These are phyloP conservation scores for Nemania sp. DNA, from an alignment of 2,329 filamentous ascomycete species.

Conservation along the genomic window DNA sequence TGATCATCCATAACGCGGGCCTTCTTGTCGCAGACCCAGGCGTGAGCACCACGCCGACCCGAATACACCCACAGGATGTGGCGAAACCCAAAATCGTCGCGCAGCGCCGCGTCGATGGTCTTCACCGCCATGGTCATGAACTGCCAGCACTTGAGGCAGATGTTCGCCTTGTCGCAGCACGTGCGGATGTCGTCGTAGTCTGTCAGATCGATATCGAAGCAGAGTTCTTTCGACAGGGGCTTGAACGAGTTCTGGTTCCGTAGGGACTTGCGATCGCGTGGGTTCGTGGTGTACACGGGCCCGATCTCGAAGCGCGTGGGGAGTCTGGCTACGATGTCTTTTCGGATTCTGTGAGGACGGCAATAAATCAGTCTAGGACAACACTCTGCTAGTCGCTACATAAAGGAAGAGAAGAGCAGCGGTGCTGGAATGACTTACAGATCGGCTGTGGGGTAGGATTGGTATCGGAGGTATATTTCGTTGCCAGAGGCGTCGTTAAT, in stretches of 20 bases:
- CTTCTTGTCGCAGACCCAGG: constrained; percentile 93
- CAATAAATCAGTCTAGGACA: constrained; percentile 14
- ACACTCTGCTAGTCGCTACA: too few relatives aligned
- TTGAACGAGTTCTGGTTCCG: constrained; percentile 77
- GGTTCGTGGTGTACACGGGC: constrained; percentile 93
- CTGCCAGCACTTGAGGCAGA: constrained; percentile 92
- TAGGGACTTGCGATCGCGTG: constrained; percentile 86
- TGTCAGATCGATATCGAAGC: constrained; percentile 99
- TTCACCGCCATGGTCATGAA: constrained; percentile 99
- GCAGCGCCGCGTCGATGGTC: constrained; percentile 81
- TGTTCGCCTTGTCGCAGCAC: constrained; percentile 90
- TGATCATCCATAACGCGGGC: constrained; percentile 84
- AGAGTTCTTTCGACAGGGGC: constrained; percentile 88
- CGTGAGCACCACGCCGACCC: constrained; percentile 92
- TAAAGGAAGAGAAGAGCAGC: background rate
- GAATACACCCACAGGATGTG: constrained; percentile 99
- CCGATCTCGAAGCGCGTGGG: constrained; percentile 97
- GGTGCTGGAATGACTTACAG: constrained; percentile 43
- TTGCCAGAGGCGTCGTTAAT: constrained; percentile 63
- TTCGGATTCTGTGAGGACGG: constrained; percentile 68
- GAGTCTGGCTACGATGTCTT: constrained; percentile 85
- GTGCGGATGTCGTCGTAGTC: constrained; percentile 97
- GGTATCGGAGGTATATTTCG: constrained; percentile 90
- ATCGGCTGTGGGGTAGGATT: constrained; percentile 63
- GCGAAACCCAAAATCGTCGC: constrained; percentile 94